Evolutionary conservation across 352 stramenopile genomes (phyloP), one percentile per base, ranked within the genome.

Genomic region (Globisporangium sylvaticum): DNA sequence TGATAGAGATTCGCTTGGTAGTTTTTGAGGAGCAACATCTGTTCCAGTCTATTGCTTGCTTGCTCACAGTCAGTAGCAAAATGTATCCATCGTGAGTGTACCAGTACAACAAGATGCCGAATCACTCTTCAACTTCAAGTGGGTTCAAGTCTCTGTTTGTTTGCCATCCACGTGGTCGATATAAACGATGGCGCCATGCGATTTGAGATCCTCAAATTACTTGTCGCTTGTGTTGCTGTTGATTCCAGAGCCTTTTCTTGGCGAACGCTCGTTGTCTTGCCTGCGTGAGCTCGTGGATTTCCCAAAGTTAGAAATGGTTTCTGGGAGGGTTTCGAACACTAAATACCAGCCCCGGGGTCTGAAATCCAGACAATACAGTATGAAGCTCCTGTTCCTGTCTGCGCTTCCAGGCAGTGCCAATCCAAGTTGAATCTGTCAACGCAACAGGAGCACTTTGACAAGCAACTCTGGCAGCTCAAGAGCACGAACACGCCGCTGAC

Each of bases 151-250:
- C 37, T 3, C 4, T 44, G 37, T 44, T 15, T 44, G 12, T 44
- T 44, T 44, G 37, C 12, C 37, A 44, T 20, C 12, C 12, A 44
- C 10, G 37, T 15, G 4, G 34, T 18, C 37, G 37, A 44, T 44
- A 44, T 7, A 15, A 44, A 20, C 6, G 37, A 4, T 44, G 37
- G 37, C 4, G 37, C 12, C 18, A 18, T 32, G 24, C 18, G 37
- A 44, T 5, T 44, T 56, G 50, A 56, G 50, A 56, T 56, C 50
- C 50, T 56, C 22, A 32, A 56, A 10, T 55, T 14, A 56, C 29
- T 22, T 56, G 4, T 56, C 29, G 9, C 31, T 31, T 25, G 7
- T 24, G n/a, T 27, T 27, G n/a, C 15, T 52, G 18, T 10, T 42
- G 44, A 52, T 54, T 54, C 29, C 7, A 1, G 32, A 42, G 34